Evolutionary conservation across 2,329 filamentous ascomycete genomes (phyloP).

Genomic region (Colletotrichum trifolii): DNA sequence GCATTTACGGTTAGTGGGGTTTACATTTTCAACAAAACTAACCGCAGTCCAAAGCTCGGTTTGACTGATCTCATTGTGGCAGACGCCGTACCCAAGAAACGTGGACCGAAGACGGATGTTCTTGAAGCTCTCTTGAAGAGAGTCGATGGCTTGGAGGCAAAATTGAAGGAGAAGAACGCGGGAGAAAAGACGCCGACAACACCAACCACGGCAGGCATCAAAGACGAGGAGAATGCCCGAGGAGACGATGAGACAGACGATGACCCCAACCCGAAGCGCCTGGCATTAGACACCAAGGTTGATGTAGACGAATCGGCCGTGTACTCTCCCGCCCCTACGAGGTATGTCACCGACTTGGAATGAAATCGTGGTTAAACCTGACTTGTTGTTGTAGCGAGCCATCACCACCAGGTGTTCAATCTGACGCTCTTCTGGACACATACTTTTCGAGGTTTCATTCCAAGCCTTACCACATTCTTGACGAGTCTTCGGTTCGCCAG

Average conservation of each 20-base stretch:
- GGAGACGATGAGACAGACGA: slow-evolving; percentile 43
- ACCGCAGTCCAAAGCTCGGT: too few relatives aligned
- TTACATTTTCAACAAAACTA: too few relatives aligned
- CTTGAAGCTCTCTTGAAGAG: slow-evolving; percentile 85
- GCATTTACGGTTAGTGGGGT: slow-evolving; percentile 79
- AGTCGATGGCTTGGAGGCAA: slow-evolving; percentile 85
- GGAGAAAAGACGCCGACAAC: slow-evolving; percentile 44
- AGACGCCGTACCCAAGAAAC: slow-evolving; percentile 91
- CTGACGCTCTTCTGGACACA: slow-evolving; percentile 76
- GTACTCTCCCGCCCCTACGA: slow-evolving; percentile 55
- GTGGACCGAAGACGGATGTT: slow-evolving; percentile 90
- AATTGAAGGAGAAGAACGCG: slow-evolving; percentile 75
- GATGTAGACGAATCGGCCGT: slow-evolving; percentile 52
- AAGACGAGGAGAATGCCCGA: slow-evolving; percentile 41
- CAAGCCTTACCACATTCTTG: slow-evolving; percentile 84
- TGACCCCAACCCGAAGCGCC: slow-evolving; percentile 55
- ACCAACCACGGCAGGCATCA: slow-evolving; percentile 37
- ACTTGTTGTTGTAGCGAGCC: slow-evolving; percentile 52
- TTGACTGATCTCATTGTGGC: slow-evolving; percentile 8
- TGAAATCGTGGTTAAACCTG: neutral
- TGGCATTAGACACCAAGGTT: slow-evolving; percentile 49
- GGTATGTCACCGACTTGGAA: slow-evolving; percentile 42
- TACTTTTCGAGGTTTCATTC: slow-evolving; percentile 85
- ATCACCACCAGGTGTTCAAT: slow-evolving; percentile 58
- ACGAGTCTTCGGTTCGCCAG: slow-evolving; percentile 80